phyloP scores from a whole-genome alignment of 768 basidiomycete genomes.

The Auriscalpium vulgare region DNA sequence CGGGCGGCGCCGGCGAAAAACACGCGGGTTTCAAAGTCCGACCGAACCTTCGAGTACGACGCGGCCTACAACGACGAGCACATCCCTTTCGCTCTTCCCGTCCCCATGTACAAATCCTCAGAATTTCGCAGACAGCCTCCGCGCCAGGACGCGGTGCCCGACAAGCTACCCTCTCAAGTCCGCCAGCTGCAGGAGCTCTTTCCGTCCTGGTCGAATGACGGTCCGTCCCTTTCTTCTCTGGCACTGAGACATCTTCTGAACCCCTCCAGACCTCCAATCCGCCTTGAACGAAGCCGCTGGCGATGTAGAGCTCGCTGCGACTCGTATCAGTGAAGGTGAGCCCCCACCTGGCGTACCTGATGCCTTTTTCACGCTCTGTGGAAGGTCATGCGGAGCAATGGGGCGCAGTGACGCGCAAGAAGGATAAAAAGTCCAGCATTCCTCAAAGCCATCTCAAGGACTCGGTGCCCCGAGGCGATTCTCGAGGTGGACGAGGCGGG shows the following conservation, averaged over 20 bases:
- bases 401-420: slow-evolving; percentile 81
- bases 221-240: slow-evolving; percentile 29
- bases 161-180: slow-evolving; percentile 47
- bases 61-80: neutral
- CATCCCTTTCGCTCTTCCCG: neutral
- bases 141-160: slow-evolving; percentile 16
- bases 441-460: slow-evolving; percentile 44
- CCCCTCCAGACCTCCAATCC: slow-evolving; percentile 51
- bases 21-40: neutral
- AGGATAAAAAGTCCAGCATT: slow-evolving; percentile 64
- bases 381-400: slow-evolving; percentile 72
- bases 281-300: slow-evolving; percentile 61
- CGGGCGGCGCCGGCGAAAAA: neutral
- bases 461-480: slow-evolving; percentile 41
- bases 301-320: slow-evolving; percentile 60
- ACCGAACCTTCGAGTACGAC: neutral
- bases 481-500: slow-evolving; percentile 59
- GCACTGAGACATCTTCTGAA: slow-evolving; percentile 14
- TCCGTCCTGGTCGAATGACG: slow-evolving; percentile 62
- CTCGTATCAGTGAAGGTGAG: slow-evolving; percentile 71
- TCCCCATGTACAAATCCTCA: slow-evolving; percentile 20
- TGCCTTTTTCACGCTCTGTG: slow-evolving; percentile 15
- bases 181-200: slow-evolving; percentile 65
- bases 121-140: slow-evolving; percentile 22
- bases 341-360: slow-evolving; percentile 1